Conservation (phyloP, 192 early-diverging fungal genomes). For the Coemansia sp. region DNA sequence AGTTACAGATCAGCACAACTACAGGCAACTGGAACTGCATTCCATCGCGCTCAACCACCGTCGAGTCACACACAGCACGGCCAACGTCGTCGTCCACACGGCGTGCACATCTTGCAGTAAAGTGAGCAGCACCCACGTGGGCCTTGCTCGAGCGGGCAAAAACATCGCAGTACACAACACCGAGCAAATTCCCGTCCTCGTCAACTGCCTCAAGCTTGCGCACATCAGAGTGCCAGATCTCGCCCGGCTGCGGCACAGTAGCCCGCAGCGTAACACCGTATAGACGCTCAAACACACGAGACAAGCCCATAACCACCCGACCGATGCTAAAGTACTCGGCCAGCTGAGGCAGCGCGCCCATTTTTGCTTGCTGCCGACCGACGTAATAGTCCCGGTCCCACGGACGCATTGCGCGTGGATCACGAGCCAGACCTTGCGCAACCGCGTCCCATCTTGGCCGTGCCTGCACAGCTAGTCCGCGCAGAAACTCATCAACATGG, state of each 20-base stretch:
- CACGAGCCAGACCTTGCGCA: conserved; percentile 45
- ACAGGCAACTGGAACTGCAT: conserved; percentile 67
- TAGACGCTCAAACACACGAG: conserved; percentile 76
- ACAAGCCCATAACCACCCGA: conserved; percentile 81
- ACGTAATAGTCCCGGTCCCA: conserved; percentile 87
- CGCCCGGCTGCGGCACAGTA: conserved; percentile 65
- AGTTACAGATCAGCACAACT: conserved; percentile 74
- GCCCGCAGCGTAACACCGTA: conserved; percentile 88
- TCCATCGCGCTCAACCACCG: conserved; percentile 50
- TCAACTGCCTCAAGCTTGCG: conserved; percentile 87
- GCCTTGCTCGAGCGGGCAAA: conserved; percentile 76
- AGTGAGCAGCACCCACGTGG: conserved; percentile 86
- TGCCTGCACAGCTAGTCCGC: conserved; percentile 64
- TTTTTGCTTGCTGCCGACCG: conserved; percentile 42
- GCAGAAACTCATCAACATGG: conserved; percentile 83
- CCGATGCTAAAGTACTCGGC: conserved; percentile 86
- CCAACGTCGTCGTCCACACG: conserved; percentile 77
- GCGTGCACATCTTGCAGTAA: conserved; percentile 88
- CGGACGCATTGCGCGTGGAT: conserved; percentile 15
- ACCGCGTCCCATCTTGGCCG: conserved; percentile 58
- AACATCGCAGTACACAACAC: conserved; percentile 93
- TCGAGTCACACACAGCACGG: not conserved
- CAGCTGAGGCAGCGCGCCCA: conserved; percentile 53
- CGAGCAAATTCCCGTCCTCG: conserved; percentile 82
- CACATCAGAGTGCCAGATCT: conserved; percentile 90